These are phyloP conservation scores for Ottelia alismoides DNA, from an alignment of 106 monocot genomes.

Conservation along the genomic window DNA sequence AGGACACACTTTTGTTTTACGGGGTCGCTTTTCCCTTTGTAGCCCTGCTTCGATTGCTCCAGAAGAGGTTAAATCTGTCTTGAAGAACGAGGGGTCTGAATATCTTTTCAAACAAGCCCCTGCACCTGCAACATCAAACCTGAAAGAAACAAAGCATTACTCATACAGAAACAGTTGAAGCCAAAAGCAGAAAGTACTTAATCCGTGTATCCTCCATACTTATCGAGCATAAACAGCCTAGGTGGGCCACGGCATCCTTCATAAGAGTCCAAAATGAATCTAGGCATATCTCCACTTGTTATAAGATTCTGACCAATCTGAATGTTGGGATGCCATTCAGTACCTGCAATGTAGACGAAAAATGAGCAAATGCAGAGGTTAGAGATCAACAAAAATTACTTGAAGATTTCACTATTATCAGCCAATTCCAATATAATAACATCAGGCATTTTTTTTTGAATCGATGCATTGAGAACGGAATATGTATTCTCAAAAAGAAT, in stretches of 20 bases:
- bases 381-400: too few relatives aligned
- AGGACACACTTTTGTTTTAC: slow-evolving; percentile 53
- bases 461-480: too few relatives aligned
- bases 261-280: slow-evolving; percentile 87
- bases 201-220: slow-evolving; percentile 21
- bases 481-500: too few relatives aligned
- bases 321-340: slow-evolving; percentile 74
- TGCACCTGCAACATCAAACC: slow-evolving; percentile 96
- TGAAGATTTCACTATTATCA: too few relatives aligned
- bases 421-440: too few relatives aligned
- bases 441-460: too few relatives aligned
- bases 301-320: slow-evolving; percentile 68
- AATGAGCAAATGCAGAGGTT: background rate
- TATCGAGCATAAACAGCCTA: slow-evolving; percentile 76
- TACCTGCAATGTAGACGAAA: slow-evolving; percentile 26
- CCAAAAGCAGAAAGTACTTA: background rate
- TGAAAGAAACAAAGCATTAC: slow-evolving; percentile 17
- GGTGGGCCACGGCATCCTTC: slow-evolving; percentile 96
- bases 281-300: slow-evolving; percentile 86
- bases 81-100: slow-evolving; percentile 93
- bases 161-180: background rate
- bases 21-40: slow-evolving; percentile 51
- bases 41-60: slow-evolving; percentile 34
- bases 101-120: slow-evolving; percentile 97
- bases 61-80: slow-evolving; percentile 37